Evolutionary conservation across 257 asterid genomes (phyloP).

Genomic region (Lycium ferocissimum): DNA sequence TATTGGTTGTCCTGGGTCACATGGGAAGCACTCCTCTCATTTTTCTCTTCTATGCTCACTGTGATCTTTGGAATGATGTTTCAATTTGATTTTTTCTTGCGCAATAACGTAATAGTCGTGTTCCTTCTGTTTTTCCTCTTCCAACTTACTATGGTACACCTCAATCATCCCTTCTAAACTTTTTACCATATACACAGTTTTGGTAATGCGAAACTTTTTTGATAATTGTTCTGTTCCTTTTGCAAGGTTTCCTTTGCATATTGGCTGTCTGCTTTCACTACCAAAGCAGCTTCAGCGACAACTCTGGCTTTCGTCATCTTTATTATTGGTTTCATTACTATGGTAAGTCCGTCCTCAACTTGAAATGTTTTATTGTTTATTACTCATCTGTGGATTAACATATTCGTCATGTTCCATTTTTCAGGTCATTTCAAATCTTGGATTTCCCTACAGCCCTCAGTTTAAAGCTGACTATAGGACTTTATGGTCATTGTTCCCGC

Average conservation of each 20-base stretch:
- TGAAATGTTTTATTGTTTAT: conserved; percentile 27
- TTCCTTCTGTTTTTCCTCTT: conserved; percentile 82
- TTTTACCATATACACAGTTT: not conserved
- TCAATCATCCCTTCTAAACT: conserved; percentile 29
- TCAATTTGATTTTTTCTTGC: conserved; percentile 82
- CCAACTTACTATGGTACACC: conserved; percentile 81
- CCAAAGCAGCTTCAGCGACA: conserved; percentile 79
- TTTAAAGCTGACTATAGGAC: conserved; percentile 48
- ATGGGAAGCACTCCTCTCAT: conserved; percentile 76
- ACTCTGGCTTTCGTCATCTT: conserved; percentile 69
- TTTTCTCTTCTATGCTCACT: conserved; percentile 69
- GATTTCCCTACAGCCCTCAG: conserved; percentile 67
- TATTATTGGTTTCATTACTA: conserved; percentile 75
- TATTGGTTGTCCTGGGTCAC: conserved; percentile 94
- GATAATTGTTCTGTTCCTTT: conserved; percentile 26
- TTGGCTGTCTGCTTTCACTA: conserved; percentile 73
- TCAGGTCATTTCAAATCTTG: conserved; percentile 69
- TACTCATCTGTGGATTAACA: conserved; percentile 33
- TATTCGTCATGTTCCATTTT: conserved; percentile 28
- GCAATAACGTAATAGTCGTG: conserved; percentile 68
- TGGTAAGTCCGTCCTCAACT: conserved; percentile 54
- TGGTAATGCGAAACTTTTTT: not conserved
- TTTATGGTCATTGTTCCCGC: conserved; percentile 87
- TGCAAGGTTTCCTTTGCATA: conserved; percentile 78
- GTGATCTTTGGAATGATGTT: conserved; percentile 95